Percentiles rank a stretch among this genome's conserved stretches.
Evolutionary conservation across 1,284 basidiomycete genomes (phyloP).

Genomic region (Ustilago bromivora): DNA sequence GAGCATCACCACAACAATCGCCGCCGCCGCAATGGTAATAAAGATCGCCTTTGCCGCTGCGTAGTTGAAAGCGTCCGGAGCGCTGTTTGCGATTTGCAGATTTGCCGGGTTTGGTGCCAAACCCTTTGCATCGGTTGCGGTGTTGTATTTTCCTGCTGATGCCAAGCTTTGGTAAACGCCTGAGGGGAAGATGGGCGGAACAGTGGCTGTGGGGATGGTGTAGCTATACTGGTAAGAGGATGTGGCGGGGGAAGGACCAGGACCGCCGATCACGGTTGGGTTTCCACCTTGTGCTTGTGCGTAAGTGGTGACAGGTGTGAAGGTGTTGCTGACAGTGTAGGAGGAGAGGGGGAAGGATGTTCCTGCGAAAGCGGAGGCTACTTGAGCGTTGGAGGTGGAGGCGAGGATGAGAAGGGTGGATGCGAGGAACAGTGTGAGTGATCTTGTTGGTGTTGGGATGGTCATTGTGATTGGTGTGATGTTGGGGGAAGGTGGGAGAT

Average conservation of each 20-base stretch:
- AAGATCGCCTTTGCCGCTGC: constrained; percentile 36
- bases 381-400: constrained; percentile 18
- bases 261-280: constrained; percentile 50
- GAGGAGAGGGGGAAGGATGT: constrained; percentile 46
- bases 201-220: constrained; percentile 41
- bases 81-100: constrained; percentile 35
- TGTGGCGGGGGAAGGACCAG: constrained; percentile 52
- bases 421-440: constrained; percentile 16
- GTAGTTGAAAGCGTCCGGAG: constrained; percentile 8
- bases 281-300: constrained; percentile 33
- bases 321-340: constrained; percentile 39
- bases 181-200: constrained; percentile 28
- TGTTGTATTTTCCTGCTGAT: constrained; percentile 16
- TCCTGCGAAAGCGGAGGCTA: constrained; percentile 35
- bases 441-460: constrained; percentile 19
- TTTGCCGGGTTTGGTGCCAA: constrained; percentile 36
- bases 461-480: constrained; percentile 4
- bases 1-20: constrained; percentile 26
- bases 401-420: constrained; percentile 24
- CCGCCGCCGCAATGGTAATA: constrained; percentile 26
- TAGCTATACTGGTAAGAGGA: constrained; percentile 44
- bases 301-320: constrained; percentile 56
- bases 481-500: neutral
- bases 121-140: constrained; percentile 23
- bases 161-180: constrained; percentile 38